phyloP scores from a whole-genome alignment of 2,329 filamentous ascomycete species.

The Botrytis fragariae region DNA sequence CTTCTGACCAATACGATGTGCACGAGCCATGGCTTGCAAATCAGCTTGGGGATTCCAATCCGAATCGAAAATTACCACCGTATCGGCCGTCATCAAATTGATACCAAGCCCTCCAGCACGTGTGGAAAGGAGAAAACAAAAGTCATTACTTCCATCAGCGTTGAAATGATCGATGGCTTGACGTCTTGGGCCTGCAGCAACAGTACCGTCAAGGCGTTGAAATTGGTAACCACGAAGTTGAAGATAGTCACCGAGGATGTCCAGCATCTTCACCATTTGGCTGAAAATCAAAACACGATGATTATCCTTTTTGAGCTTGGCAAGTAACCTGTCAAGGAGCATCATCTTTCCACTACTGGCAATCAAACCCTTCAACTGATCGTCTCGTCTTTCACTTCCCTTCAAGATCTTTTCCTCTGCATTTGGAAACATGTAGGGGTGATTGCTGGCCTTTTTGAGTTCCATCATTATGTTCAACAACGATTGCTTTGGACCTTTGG shows the following conservation, averaged over 20 bases:
- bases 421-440: conserved; percentile 95
- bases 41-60: conserved; percentile 99
- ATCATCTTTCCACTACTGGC: conserved; percentile 99
- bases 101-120: conserved; percentile 96
- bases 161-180: conserved; percentile 99
- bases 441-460: conserved; percentile 97
- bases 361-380: conserved; percentile 87
- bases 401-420: conserved; percentile 86
- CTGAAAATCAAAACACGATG: conserved; percentile 98
- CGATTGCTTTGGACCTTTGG: conserved; percentile 88
- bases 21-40: conserved; percentile 96
- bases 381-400: conserved; percentile 78
- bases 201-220: conserved; percentile 92
- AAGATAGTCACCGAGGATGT: conserved; percentile 92
- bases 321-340: conserved; percentile 91
- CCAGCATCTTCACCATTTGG: conserved; percentile 99
- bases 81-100: conserved; percentile 98
- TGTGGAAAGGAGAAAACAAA: conserved; percentile 93
- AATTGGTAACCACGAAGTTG: conserved; percentile 91
- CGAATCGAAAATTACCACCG: conserved; percentile 95
- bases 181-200: conserved; percentile 80
- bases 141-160: conserved; percentile 91
- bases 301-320: conserved; percentile 87
- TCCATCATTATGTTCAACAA: conserved; percentile 99
- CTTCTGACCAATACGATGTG: conserved; percentile 96